Evolutionary conservation across 306 rosid species (phyloP).

Genomic region (Trifolium dubium): DNA sequence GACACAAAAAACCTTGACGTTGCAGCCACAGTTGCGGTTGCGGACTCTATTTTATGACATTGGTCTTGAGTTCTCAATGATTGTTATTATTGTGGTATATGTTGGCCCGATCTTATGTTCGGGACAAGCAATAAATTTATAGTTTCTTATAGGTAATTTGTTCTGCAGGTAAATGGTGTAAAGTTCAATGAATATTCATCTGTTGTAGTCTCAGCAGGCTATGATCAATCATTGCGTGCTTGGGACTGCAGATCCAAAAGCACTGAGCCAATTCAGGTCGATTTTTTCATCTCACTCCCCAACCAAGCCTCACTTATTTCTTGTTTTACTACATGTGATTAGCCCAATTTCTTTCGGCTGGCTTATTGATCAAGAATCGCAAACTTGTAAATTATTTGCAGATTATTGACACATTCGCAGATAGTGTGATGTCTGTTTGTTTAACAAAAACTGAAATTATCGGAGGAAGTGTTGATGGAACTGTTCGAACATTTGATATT

Average conservation of each 20-base stretch:
- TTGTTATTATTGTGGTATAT: slow-evolving; percentile 3
- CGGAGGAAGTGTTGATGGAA: slow-evolving; percentile 97
- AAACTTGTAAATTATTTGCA: slow-evolving; percentile 53
- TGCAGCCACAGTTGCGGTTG: not conserved
- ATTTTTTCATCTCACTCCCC: not conserved
- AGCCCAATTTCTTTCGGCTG: slow-evolving; percentile 28
- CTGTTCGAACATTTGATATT: slow-evolving; percentile 86
- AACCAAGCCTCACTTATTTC: not conserved
- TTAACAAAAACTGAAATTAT: slow-evolving; percentile 82
- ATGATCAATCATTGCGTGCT: slow-evolving; percentile 90
- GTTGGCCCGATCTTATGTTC: slow-evolving; percentile 2
- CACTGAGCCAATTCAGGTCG: slow-evolving; percentile 84
- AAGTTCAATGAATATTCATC: slow-evolving; percentile 81
- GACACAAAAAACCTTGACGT: not conserved
- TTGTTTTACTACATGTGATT: not conserved
- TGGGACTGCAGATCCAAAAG: slow-evolving; percentile 98
- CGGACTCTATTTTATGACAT: not conserved
- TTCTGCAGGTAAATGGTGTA: slow-evolving; percentile 73
- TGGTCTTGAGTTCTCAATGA: slow-evolving; percentile 30
- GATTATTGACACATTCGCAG: slow-evolving; percentile 82
- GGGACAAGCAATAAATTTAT: not conserved
- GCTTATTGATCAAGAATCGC: slow-evolving; percentile 34
- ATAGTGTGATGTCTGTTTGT: slow-evolving; percentile 90
- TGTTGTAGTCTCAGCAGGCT: slow-evolving; percentile 88
- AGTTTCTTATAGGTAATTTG: slow-evolving; percentile 14